Conservation (phyloP, 345 rosid species). For the Geranium rotundifolium region DNA sequence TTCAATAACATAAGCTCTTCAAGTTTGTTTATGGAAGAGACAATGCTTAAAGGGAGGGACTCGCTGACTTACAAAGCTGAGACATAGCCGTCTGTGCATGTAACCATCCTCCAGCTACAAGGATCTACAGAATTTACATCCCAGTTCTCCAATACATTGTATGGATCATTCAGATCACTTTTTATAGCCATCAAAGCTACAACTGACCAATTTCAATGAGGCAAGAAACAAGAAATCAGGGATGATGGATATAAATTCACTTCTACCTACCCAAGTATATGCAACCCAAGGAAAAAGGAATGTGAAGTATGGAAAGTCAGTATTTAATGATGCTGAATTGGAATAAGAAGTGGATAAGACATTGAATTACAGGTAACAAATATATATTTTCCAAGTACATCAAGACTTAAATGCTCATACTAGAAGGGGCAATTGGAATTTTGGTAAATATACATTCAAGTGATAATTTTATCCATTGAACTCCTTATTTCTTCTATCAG, state of each 20-base stretch:
- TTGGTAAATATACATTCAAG: background rate
- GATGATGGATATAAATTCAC: background rate
- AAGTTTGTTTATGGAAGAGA: background rate
- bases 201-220: conserved; percentile 46
- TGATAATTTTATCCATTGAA: background rate
- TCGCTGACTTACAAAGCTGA: conserved; percentile 59
- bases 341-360: background rate
- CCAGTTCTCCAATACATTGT: conserved; percentile 91
- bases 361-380: background rate
- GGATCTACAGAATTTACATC: conserved; percentile 97
- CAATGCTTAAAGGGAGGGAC: conserved; percentile 1
- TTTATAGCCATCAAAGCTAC: conserved; percentile 84
- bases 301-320: too few relatives aligned
- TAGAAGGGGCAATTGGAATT: background rate
- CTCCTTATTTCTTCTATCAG: background rate
- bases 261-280: too few relatives aligned
- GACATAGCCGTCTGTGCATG: conserved; percentile 89
- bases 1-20: background rate
- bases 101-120: conserved; percentile 99
- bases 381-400: background rate
- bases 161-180: conserved; percentile 66
- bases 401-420: background rate
- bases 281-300: background rate
- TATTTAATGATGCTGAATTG: too few relatives aligned
- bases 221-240: conserved; percentile 5